Percentiles rank a stretch among this genome's conserved stretches.
Conservation (phyloP, 352 stramenopile species). For the Phytophthora pseudosyringae region DNA sequence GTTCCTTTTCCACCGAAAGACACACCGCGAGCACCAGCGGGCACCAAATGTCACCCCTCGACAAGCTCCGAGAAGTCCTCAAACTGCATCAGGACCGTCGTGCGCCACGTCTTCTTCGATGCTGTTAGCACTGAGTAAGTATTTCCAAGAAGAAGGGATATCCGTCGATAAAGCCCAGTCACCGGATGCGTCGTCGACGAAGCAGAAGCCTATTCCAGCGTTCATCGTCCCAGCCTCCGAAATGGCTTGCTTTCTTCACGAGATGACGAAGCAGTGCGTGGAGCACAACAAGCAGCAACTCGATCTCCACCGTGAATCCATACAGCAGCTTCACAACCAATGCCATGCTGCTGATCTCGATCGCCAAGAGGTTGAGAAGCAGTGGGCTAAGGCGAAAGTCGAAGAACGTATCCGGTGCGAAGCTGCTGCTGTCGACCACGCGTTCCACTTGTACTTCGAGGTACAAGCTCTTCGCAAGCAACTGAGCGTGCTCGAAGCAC, state of each 20-base stretch:
- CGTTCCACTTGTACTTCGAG: slow-evolving; percentile 53
- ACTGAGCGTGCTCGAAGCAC: slow-evolving; percentile 30
- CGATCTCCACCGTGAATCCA: slow-evolving; percentile 16
- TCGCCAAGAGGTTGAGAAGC: slow-evolving; percentile 15
- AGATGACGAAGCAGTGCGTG: slow-evolving; percentile 10
- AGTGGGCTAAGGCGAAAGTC: slow-evolving; percentile 11
- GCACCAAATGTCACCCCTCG: not conserved
- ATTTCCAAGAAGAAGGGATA: slow-evolving; percentile 11
- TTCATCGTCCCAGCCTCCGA: slow-evolving; percentile 31
- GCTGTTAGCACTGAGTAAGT: slow-evolving; percentile 24
- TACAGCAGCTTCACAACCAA: slow-evolving; percentile 22
- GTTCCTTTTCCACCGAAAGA: slow-evolving; percentile 47
- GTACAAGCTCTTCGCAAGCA: slow-evolving; percentile 43
- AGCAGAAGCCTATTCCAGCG: not conserved
- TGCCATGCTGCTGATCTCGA: slow-evolving; percentile 10
- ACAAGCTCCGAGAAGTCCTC: not conserved
- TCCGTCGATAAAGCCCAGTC: not conserved
- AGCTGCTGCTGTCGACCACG: slow-evolving; percentile 48
- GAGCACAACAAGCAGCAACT: slow-evolving; percentile 31
- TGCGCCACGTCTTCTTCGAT: slow-evolving; percentile 1
- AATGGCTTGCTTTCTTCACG: slow-evolving; percentile 30
- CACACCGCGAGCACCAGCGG: slow-evolving; percentile 32
- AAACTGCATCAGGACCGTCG: not conserved
- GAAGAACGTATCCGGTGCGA: slow-evolving; percentile 51
- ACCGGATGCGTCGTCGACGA: not conserved